Evolutionary conservation across 352 stramenopile species (phyloP), one percentile per base, ranked within the genome.

Genomic region (Phytopythium boreale): DNA sequence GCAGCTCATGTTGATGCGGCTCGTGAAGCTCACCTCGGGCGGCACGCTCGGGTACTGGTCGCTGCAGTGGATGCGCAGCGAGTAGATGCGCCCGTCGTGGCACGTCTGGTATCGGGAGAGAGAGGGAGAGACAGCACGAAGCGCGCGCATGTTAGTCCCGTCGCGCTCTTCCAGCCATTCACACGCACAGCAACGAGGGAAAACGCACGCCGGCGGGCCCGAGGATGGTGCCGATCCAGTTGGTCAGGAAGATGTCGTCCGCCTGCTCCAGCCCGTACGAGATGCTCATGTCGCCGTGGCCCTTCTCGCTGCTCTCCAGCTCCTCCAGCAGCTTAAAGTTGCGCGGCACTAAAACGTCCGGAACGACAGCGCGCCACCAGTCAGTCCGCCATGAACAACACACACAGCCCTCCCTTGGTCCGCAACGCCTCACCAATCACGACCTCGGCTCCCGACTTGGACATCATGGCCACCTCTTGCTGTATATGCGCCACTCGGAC

Each of bases 191-290:
- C 6, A 1, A 17, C 15, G 10, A n/a, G 15, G 36, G 74, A 57
- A 36, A 24, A 89, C 80, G 88, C 82, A 99, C 96, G 64, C 93
- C 93, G 62, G 89, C 89, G 60, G 96, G 96, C 63, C 97, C 97
- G 17, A 99, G 88, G 76, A 99, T 99, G 39, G 95, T 97, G 66
- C 93, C 97, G 75, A 99, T 98, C 97, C 97, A 99, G 72, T 98
- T 96, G 69, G 92, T 97, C 64, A 99, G 87, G 79, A 99, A 99
- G 70, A 98, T 99, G 81, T 99, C 97, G 64, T 97, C 94, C 53
- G 84, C 84, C 72, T 99, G 92, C 62, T 98, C 95, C 51, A 99
- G 84, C 46, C 97, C 97, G 66, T 97, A 97, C 76, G 87, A 97
- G 59, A 97, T 96, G 77, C 88, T 98, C 88, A 97, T 97, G 80